Conservation (phyloP, 1,139 yeast species). For the Wickerhamiella infanticola region DNA sequence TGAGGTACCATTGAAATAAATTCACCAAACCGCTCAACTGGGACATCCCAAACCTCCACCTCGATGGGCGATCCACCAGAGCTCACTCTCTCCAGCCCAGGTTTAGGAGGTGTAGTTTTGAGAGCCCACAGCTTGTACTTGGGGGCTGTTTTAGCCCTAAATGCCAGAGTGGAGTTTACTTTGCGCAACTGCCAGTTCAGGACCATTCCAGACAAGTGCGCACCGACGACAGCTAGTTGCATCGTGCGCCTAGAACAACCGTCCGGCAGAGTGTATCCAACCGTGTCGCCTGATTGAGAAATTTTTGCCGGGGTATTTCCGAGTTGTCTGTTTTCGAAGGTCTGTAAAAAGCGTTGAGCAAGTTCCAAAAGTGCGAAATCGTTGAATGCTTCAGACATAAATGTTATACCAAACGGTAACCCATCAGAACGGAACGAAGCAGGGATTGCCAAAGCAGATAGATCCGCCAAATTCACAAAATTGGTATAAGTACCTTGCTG, state of each 20-base stretch:
- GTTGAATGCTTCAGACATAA: conserved; percentile 64
- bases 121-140: conserved; percentile 68
- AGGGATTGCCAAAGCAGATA: conserved; percentile 84
- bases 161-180: conserved; percentile 60
- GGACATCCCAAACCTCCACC: conserved; percentile 72
- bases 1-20: conserved; percentile 82
- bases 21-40: conserved; percentile 58
- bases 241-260: conserved; percentile 28
- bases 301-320: conserved; percentile 28
- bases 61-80: conserved; percentile 44
- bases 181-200: conserved; percentile 87
- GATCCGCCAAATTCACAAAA: conserved; percentile 85
- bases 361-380: conserved; percentile 79
- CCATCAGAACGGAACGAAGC: conserved; percentile 77
- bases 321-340: conserved; percentile 31
- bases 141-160: conserved; percentile 53
- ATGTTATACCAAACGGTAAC: conserved; percentile 77
- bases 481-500: conserved; percentile 94
- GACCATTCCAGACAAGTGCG: conserved; percentile 78
- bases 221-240: conserved; percentile 87
- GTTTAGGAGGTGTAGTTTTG: conserved; percentile 65
- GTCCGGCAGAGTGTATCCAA: conserved; percentile 23
- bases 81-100: conserved; percentile 67
- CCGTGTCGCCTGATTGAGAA: conserved; percentile 25
- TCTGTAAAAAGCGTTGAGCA: conserved; percentile 50